Evolutionary conservation across 192 early-diverging fungal genomes (phyloP).

Genomic region (Obelidium mucronatum): DNA sequence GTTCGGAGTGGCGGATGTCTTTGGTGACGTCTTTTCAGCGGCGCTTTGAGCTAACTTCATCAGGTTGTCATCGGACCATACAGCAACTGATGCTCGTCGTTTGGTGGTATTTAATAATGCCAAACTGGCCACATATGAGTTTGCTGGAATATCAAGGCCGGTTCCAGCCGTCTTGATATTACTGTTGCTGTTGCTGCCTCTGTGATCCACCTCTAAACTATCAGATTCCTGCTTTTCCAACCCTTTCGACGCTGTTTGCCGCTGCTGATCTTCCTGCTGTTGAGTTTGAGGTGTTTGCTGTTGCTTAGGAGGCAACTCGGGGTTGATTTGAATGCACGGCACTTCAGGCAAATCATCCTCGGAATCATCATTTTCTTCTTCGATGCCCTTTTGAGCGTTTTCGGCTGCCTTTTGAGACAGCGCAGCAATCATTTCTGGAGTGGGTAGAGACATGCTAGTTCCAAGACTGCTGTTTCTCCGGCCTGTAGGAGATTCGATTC

Average conservation of each 20-base stretch:
- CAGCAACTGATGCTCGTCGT: slow-evolving; percentile 76
- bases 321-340: slow-evolving; percentile 22
- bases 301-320: neutral
- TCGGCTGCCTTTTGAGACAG: neutral
- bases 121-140: slow-evolving; percentile 21
- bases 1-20: neutral
- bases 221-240: too few relatives aligned
- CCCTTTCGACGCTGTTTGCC: too few relatives aligned
- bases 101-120: slow-evolving; percentile 34
- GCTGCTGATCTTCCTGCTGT: too few relatives aligned
- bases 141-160: neutral
- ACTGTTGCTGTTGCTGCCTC: neutral
- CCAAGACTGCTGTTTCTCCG: slow-evolving; percentile 13
- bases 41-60: slow-evolving; percentile 67
- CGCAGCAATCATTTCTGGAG: neutral
- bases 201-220: neutral
- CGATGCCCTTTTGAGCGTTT: neutral
- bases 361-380: slow-evolving; percentile 24
- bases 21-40: slow-evolving; percentile 30
- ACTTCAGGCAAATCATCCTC: slow-evolving; percentile 13
- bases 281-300: neutral
- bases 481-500: slow-evolving; percentile 6
- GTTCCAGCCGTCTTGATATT: neutral
- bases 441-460: neutral
- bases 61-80: slow-evolving; percentile 78